Percentiles rank a stretch among this genome's conserved stretches.
phyloP scores from a whole-genome alignment of 2,329 filamentous ascomycete genomes.

The Leptosphaerulina australis region DNA sequence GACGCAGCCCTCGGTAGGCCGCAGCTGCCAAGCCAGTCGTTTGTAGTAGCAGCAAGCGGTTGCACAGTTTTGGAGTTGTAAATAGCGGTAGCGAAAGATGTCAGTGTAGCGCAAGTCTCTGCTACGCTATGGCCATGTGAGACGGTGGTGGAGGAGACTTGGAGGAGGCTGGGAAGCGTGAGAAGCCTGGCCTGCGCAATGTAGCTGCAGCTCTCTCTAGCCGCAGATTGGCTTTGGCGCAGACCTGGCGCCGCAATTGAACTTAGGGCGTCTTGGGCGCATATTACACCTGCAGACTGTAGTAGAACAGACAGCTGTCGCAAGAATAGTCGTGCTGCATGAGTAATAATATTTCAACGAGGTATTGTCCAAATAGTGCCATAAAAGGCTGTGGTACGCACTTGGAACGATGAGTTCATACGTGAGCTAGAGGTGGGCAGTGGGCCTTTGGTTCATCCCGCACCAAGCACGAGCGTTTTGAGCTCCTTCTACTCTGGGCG shows the following conservation, averaged over 20 bases:
- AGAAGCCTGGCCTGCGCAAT: constrained; percentile 29
- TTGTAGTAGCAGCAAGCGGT: constrained; percentile 19
- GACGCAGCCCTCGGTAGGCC: constrained; percentile 26
- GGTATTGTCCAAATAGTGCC: not conserved
- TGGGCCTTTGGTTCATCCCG: not conserved
- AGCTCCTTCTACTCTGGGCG: constrained; percentile 3
- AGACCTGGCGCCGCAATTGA: constrained; percentile 1
- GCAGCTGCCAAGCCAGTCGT: constrained; percentile 28
- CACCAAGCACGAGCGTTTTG: not conserved
- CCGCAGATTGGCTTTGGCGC: constrained; percentile 13
- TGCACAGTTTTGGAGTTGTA: no score
- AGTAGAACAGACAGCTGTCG: not conserved
- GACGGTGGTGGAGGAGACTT: not conserved
- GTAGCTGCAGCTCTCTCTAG: constrained; percentile 15
- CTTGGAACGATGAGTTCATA: not conserved
- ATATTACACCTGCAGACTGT: not conserved
- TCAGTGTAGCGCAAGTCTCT: constrained; percentile 10
- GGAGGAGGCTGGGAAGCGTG: constrained; percentile 26
- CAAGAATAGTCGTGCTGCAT: not conserved
- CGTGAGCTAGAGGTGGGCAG: not conserved
- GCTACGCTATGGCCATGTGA: constrained; percentile 14
- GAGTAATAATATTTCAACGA: no score
- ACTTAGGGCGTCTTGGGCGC: not conserved
- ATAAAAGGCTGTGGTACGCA: not conserved
- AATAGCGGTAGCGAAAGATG: no score